These are phyloP conservation scores for Colletotrichum tofieldiae DNA, from an alignment of 2,329 filamentous ascomycete species.

Conservation along the genomic window DNA sequence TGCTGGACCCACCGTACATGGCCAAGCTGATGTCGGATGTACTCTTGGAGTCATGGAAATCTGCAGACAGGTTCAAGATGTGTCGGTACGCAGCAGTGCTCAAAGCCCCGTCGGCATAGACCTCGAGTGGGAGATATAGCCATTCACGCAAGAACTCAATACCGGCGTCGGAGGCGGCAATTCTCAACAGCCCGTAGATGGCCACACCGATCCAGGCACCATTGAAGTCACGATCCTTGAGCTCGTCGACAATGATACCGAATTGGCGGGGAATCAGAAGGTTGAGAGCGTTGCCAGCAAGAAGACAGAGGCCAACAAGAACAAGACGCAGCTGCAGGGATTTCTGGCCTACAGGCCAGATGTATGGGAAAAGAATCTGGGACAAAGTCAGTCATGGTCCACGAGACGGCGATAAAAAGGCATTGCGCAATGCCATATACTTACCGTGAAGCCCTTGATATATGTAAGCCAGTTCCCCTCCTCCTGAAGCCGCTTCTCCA, in stretches of 20 bases:
- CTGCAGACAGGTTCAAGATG: constrained; percentile 72
- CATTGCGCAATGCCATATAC: constrained; percentile 40
- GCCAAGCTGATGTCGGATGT: constrained; percentile 72
- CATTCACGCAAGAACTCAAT: constrained; percentile 68
- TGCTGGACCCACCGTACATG: constrained; percentile 67
- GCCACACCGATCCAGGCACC: constrained; percentile 67
- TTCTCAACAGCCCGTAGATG: constrained; percentile 65
- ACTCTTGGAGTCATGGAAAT: constrained; percentile 74
- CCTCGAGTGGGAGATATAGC: constrained; percentile 72
- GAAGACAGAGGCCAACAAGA: constrained; percentile 77
- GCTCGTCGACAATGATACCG: constrained; percentile 81
- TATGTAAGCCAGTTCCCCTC: constrained; percentile 86
- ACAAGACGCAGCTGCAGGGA: constrained; percentile 78
- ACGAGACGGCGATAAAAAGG: constrained; percentile 11
- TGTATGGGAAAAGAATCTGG: constrained; percentile 81
- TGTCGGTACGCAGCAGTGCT: constrained; percentile 71
- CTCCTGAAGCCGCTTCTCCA: constrained; percentile 79
- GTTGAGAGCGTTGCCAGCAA: constrained; percentile 81
- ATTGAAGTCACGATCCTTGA: constrained; percentile 56
- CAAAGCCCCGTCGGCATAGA: constrained; percentile 69
- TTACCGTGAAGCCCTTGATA: constrained; percentile 78
- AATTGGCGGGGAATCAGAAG: constrained; percentile 86
- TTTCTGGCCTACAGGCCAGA: constrained; percentile 81
- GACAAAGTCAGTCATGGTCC: constrained; percentile 1
- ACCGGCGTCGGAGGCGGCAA: constrained; percentile 70